Evolutionary conservation across 352 stramenopile species (phyloP).

Genomic region (Pelagophyceae sp.): DNA sequence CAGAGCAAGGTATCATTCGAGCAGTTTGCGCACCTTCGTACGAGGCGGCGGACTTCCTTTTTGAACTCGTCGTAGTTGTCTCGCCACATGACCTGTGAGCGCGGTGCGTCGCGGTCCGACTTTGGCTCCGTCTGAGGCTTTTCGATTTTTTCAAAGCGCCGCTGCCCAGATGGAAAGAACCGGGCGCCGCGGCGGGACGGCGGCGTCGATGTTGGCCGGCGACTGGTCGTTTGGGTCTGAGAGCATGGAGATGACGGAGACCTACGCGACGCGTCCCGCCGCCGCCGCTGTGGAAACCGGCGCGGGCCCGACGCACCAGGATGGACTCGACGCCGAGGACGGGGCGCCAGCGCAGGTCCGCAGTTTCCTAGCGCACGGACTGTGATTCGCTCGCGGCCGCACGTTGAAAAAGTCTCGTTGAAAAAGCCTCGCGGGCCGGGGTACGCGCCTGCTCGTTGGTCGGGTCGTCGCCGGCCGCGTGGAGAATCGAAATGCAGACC

Average conservation of each 20-base stretch:
- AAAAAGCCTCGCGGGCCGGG: neutral
- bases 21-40: conserved; percentile 74
- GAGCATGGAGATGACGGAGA: conserved; percentile 97
- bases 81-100: conserved; percentile 35
- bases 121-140: too few species aligned
- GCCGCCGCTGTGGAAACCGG: conserved; percentile 46
- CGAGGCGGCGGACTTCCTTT: conserved; percentile 73
- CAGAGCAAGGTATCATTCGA: too few species aligned
- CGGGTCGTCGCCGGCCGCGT: conserved; percentile 92
- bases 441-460: conserved; percentile 77
- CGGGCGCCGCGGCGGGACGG: conserved; percentile 78
- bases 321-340: conserved; percentile 87
- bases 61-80: conserved; percentile 84
- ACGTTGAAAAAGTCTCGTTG: neutral
- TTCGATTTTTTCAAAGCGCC: neutral
- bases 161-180: too few species aligned
- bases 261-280: conserved; percentile 64
- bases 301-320: conserved; percentile 24
- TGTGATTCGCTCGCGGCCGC: conserved; percentile 29
- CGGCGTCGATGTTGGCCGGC: conserved; percentile 98
- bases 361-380: conserved; percentile 73
- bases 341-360: conserved; percentile 93
- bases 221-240: conserved; percentile 98
- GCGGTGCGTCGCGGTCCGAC: too few species aligned
- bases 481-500: conserved; percentile 99